Conservation (phyloP, 352 stramenopile genomes). For the Phytophthora cactorum region DNA sequence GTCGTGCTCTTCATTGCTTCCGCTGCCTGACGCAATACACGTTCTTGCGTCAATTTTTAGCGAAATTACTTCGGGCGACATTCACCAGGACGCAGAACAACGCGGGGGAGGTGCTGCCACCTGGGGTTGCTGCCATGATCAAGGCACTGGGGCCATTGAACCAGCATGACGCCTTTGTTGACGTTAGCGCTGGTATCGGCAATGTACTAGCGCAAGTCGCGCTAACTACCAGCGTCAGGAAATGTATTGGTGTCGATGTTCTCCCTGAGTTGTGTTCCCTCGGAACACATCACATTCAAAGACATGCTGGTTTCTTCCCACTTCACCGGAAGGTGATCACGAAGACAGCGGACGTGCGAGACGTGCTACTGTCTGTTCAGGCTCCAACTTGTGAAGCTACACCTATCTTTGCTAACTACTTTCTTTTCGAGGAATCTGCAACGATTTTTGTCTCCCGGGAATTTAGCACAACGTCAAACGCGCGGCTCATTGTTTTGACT, state of each 20-base stretch:
- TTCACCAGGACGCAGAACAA: constrained; percentile 1
- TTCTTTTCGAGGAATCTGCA: constrained; percentile 13
- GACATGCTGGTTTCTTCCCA: neutral
- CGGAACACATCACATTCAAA: neutral
- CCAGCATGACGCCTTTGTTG: constrained; percentile 3
- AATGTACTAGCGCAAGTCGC: constrained; percentile 11
- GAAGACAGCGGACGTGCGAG: constrained; percentile 1
- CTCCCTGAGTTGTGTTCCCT: constrained; percentile 2
- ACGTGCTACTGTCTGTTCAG: neutral
- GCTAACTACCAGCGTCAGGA: neutral
- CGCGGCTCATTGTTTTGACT: neutral
- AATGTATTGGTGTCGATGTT: neutral
- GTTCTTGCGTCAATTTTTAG: neutral
- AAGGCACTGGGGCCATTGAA: neutral
- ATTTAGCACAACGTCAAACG: constrained; percentile 1
- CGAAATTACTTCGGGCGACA: neutral
- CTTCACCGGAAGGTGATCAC: constrained; percentile 1
- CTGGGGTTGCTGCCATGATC: neutral
- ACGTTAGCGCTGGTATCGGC: constrained; percentile 10
- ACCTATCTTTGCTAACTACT: constrained; percentile 11
- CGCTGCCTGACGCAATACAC: neutral
- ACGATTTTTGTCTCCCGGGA: constrained; percentile 4
- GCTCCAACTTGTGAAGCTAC: constrained; percentile 1
- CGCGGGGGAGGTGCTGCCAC: neutral
- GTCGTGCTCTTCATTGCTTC: neutral